phyloP scores from a whole-genome alignment of 768 basidiomycete genomes.

The Podaxis mareebaensis region DNA sequence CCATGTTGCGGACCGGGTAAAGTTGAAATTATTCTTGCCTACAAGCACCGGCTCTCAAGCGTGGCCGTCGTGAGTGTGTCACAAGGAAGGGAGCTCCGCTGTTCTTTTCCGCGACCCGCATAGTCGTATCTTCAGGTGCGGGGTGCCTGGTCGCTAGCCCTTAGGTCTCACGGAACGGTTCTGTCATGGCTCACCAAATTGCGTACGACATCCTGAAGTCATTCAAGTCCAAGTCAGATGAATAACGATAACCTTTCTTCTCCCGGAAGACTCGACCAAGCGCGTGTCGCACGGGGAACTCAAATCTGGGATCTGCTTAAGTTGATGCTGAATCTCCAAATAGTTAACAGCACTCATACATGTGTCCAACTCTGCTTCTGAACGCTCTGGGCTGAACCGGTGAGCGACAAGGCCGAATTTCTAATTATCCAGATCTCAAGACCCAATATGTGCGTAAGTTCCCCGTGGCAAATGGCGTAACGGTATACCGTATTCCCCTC shows the following conservation, averaged over 20 bases:
- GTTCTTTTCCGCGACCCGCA: not conserved
- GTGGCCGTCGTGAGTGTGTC: not conserved
- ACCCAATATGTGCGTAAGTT: not conserved
- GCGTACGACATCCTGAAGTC: conserved; percentile 9
- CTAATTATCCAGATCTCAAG: conserved; percentile 2
- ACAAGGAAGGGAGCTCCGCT: not conserved
- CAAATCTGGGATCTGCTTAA: conserved; percentile 13
- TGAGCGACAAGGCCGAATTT: conserved; percentile 3
- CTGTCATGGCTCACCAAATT: conserved; percentile 8
- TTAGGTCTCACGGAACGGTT: conserved; percentile 2
- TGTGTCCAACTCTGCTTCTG: not conserved
- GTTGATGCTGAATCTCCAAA: conserved; percentile 12
- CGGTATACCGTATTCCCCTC: not conserved
- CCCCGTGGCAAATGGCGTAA: conserved; percentile 14
- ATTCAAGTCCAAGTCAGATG: conserved; percentile 9
- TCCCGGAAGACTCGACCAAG: conserved; percentile 12
- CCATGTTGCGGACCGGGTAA: not conserved
- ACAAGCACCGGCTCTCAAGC: not conserved
- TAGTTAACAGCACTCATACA: conserved; percentile 3
- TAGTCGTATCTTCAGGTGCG: not conserved
- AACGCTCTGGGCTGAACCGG: not conserved
- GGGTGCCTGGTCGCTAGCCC: conserved; percentile 5
- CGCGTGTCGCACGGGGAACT: conserved; percentile 11
- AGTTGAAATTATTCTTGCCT: conserved; percentile 1
- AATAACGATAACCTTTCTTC: conserved; percentile 4